A percentile compares a stretch with the other conserved stretches of the same genome.
These are phyloP conservation scores for Eucalyptus erythrocorys DNA, from an alignment of 345 rosid species.

Conservation along the genomic window DNA sequence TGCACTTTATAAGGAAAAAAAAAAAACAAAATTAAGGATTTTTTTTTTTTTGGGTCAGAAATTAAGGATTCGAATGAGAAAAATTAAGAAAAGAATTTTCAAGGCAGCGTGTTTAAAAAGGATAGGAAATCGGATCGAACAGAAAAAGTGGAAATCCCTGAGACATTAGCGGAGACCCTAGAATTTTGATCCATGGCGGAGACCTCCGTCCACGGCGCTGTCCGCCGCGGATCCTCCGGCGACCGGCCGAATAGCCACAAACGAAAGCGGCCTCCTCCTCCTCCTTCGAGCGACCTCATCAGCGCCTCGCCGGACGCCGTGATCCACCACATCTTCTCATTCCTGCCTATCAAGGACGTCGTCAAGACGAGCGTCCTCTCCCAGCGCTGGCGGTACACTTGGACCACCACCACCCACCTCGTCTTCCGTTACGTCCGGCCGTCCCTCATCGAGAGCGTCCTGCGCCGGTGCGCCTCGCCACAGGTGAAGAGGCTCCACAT, in stretches of 20 bases:
- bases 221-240: background rate
- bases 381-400: background rate
- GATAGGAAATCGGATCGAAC: too few species aligned
- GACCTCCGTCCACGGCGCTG: background rate
- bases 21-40: background rate
- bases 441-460: background rate
- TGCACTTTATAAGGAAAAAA: background rate
- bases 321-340: background rate
- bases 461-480: background rate
- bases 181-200: background rate
- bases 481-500: background rate
- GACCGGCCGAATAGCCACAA: background rate
- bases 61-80: background rate
- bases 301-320: background rate
- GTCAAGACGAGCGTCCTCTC: background rate
- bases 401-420: background rate
- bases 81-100: background rate
- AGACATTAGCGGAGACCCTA: background rate
- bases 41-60: too few species aligned
- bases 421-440: accelerated
- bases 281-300: background rate
- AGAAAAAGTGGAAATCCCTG: too few species aligned
- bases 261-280: background rate
- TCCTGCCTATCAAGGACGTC: background rate
- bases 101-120: background rate